Evolutionary conservation across 176 grass and related monocot genomes (phyloP).

Genomic region (Musa schizocarpa): DNA sequence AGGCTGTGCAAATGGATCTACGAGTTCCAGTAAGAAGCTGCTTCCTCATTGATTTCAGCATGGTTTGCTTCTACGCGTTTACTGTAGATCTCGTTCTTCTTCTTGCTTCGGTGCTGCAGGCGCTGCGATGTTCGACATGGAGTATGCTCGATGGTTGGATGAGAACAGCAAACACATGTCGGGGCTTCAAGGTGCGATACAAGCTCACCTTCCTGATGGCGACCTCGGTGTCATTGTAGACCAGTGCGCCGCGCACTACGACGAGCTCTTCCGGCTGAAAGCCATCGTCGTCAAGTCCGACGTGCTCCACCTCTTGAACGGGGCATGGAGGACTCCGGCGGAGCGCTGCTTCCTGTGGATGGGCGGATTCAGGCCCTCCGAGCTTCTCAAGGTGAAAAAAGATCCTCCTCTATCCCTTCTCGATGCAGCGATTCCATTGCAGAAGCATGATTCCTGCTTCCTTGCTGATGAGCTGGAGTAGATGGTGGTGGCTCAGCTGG

Average conservation of each 20-base stretch:
- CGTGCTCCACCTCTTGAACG: constrained; percentile 81
- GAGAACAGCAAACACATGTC: constrained; percentile 46
- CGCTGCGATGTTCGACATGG: constrained; percentile 81
- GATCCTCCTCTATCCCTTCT: not conserved
- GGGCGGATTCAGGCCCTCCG: constrained; percentile 82
- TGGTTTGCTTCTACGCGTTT: not conserved
- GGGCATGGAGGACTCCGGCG: constrained; percentile 56
- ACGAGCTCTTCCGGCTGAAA: constrained; percentile 84
- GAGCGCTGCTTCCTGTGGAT: constrained; percentile 98
- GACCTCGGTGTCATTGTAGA: constrained; percentile 65
- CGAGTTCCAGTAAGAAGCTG: constrained; percentile 59
- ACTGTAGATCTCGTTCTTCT: not conserved
- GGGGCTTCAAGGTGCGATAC: constrained; percentile 55
- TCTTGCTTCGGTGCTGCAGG: constrained; percentile 21
- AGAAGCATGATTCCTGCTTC: not conserved
- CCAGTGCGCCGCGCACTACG: constrained; percentile 72
- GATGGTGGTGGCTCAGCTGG: constrained; percentile 70
- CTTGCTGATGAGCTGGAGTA: constrained; percentile 2
- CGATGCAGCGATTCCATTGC: no score
- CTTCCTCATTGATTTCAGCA: not conserved
- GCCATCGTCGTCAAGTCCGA: constrained; percentile 43
- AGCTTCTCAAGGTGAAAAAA: constrained; percentile 61
- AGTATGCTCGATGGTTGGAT: constrained; percentile 78
- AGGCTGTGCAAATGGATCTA: constrained; percentile 51
- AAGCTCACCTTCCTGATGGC: constrained; percentile 53